These are phyloP conservation scores for Furculomyces boomerangus DNA, from an alignment of 371 early-diverging fungal genomes.

Conservation along the genomic window DNA sequence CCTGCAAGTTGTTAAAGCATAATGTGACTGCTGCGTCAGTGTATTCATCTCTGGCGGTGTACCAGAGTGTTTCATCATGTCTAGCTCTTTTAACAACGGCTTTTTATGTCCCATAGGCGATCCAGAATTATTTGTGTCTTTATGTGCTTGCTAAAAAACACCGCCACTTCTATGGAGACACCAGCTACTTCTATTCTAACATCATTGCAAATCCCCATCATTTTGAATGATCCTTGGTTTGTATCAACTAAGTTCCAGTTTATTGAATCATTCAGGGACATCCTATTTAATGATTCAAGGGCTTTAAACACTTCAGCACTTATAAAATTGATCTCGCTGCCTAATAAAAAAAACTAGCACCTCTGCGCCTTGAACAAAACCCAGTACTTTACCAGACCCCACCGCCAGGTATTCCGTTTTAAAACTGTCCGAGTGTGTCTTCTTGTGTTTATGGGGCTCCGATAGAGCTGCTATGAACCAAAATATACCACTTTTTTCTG, in stretches of 20 bases:
- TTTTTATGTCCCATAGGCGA: not conserved
- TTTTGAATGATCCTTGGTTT: not conserved
- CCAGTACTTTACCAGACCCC: not conserved
- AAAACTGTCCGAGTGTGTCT: not conserved
- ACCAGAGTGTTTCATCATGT: not conserved
- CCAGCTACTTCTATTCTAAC: not conserved
- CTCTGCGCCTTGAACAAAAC: not conserved
- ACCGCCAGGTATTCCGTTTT: not conserved
- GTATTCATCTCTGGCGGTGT: not conserved
- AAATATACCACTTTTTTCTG: not conserved
- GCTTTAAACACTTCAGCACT: not conserved
- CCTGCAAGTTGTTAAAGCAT: not conserved
- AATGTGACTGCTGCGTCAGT: not conserved
- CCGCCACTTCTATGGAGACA: not conserved
- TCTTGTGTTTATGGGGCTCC: not conserved
- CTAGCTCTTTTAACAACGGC: not conserved
- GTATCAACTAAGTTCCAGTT: not conserved
- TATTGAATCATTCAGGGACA: not conserved
- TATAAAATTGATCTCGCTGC: not conserved
- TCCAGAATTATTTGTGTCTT: not conserved
- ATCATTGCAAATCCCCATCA: not conserved
- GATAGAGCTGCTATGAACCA: not conserved
- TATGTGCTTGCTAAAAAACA: not conserved
- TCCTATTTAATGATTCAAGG: not conserved
- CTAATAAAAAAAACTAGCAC: not conserved